Base-by-base conservation (phyloP, 164 flowering plant genomes). In the Tetrastigma voinierianum region DNA sequence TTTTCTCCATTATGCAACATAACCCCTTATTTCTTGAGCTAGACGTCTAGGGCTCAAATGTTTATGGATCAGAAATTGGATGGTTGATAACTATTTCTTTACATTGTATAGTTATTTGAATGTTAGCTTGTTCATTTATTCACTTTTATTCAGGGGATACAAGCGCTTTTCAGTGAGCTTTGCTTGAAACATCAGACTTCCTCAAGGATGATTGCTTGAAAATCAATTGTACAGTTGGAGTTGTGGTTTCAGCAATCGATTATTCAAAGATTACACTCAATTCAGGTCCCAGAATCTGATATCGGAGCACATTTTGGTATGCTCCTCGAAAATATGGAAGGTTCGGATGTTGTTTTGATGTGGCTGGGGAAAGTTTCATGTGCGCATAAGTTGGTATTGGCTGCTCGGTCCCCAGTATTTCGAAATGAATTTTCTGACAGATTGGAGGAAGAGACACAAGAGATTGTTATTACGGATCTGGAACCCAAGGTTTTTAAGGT, bases 401-500 rank as follows among this genome's bases (percentile, higher is more conserved):
- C 93, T 77, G 91, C 97, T 49, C 83, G 97, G 25, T 91, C 98
- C 19, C 82, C 93, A 63, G 76, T 79, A 20, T 86, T 94, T 66
- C 82, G 80, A 9, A 66, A 84, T 52, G 68, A 84, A 67, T 74
- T 90, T 65, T 83, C 85, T 62, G 84, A 82, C 59, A 74, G 54
- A 9, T n/a, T 52, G 43, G 87, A 74, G 57, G 84, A 71, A 59
- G 78, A 79, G 62, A 70, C 74, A 20, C 63, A 80, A 43, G 87
- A 82, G 68, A 73, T 91, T 60, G 54, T 73, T 32, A 67, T 91
- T 49, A 56, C 76, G 0, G 93, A 88, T 67, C 23, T 89, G 72
- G 97, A 94, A 55, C 90, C 98, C 32, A 77, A 80, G 75, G 97
- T 90, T 58, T 94, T 94, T 69, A 88, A 94, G 96, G 98, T 93